Base-by-base conservation (phyloP, 306 rosid genomes). In the Inga oerstediana region DNA sequence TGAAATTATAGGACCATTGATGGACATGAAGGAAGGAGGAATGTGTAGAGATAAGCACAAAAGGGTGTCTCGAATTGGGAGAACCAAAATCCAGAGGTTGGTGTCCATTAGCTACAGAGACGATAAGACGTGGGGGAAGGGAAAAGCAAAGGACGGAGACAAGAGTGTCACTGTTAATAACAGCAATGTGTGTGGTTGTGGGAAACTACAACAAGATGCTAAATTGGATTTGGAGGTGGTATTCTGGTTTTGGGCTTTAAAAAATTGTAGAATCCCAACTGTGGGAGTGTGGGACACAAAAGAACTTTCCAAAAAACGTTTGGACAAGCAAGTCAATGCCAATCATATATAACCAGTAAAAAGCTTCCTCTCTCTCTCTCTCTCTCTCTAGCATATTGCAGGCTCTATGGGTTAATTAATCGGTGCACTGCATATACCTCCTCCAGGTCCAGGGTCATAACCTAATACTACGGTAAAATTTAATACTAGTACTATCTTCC, bases 251-350 rank as follows among this genome's bases (percentile, higher is more conserved):
- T 86, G 84, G 87, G 72, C 52, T 79, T 73, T 79, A 82, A 85
- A 83, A 80, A 83, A 82, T 80, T 9, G 79, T 83, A 81, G 88
- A 87, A 88, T 88, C 90, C 82, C 80, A 82, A 77, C 10, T 51
- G 84, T 77, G 87, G 80, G 86, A 77, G 8, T 51, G 84, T 77
- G 87, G 80, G 86, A 75, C 89, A 86, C 64, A 91, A 88, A 88
- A 88, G 84, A 89, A 90, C 89, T 89, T 93, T 96, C 94, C 99
- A 93, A 91, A 91, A 82, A 78, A 85, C 90, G 88, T 92, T 90
- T 83, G 94, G 98, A 92, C 99, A 92, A 91, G 74, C 54, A 58
- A 89, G 99, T 91, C 94, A 85, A 96, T 91, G 97, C 97, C 98
- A 92, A 93, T 93, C 93, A 96, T 95, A 73, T 82, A 82, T 82